phyloP scores from a whole-genome alignment of 176 grass and related monocot species.

The Dactylis glomerata region DNA sequence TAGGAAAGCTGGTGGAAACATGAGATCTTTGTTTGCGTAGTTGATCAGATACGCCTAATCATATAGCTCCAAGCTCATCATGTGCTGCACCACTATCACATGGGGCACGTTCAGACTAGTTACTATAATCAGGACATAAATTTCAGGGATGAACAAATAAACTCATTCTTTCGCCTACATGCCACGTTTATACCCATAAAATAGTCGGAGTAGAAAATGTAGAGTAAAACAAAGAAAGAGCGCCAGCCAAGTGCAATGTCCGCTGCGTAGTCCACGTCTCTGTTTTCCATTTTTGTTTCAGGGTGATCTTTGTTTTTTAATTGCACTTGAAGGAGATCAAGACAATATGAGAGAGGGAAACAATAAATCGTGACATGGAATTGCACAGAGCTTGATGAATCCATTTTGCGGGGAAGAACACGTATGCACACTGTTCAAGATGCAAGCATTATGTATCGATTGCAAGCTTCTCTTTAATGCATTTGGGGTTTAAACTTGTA shows the following conservation, averaged over 20 bases:
- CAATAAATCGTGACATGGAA: not conserved
- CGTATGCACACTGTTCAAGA: not conserved
- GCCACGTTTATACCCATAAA: not conserved
- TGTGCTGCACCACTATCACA: not conserved
- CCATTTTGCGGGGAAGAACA: not conserved
- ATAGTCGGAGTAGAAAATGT: not conserved
- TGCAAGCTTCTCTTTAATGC: constrained; percentile 5
- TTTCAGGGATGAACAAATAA: not conserved
- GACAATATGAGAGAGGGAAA: not conserved
- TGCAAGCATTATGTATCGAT: not conserved
- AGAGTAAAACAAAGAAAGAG: not conserved
- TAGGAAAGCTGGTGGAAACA: too few relatives aligned
- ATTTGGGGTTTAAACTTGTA: not conserved
- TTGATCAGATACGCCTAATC: not conserved
- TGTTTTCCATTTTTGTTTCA: not conserved
- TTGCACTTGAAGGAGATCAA: not conserved
- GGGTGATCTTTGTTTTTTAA: not conserved
- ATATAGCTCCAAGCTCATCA: not conserved
- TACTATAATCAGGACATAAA: not conserved
- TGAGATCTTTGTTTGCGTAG: not conserved
- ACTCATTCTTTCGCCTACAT: not conserved
- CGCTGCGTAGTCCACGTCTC: not conserved
- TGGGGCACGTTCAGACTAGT: not conserved
- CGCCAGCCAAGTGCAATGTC: not conserved
- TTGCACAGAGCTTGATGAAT: not conserved